Evolutionary conservation across 768 basidiomycete genomes (phyloP).

Genomic region (Exsudoporus frostii): DNA sequence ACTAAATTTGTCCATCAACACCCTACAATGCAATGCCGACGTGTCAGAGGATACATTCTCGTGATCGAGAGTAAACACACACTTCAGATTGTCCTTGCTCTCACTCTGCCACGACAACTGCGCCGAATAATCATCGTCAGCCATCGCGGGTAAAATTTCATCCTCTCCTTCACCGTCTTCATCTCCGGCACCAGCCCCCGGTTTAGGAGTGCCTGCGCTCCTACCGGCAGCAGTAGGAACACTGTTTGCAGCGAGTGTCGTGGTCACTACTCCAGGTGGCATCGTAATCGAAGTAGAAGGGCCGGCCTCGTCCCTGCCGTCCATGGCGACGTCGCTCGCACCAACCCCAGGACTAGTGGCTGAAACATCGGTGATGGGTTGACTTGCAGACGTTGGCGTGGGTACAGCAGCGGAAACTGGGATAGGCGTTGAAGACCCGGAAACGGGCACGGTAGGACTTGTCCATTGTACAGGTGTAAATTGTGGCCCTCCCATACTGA

Average conservation of each 20-base stretch:
- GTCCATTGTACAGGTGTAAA: slow-evolving; percentile 43
- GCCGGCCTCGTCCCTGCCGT: slow-evolving; percentile 21
- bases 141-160: slow-evolving; percentile 79
- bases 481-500: background rate
- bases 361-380: slow-evolving; percentile 6
- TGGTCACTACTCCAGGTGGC: background rate
- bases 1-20: slow-evolving; percentile 86
- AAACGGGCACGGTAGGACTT: slow-evolving; percentile 13
- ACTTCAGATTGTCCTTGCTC: slow-evolving; percentile 87
- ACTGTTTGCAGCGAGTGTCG: background rate
- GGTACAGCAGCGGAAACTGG: slow-evolving; percentile 5
- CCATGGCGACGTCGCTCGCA: slow-evolving; percentile 5
- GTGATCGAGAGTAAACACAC: slow-evolving; percentile 14
- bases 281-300: slow-evolving; percentile 9
- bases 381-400: background rate
- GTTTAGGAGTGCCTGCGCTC: slow-evolving; percentile 8
- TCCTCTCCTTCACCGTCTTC: slow-evolving; percentile 75
- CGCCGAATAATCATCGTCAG: slow-evolving; percentile 84
- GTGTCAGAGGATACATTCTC: background rate
- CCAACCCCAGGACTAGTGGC: slow-evolving; percentile 1
- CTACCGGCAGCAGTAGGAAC: background rate
- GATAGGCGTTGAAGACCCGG: slow-evolving; percentile 11
- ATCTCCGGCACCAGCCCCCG: slow-evolving; percentile 19
- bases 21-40: slow-evolving; percentile 40
- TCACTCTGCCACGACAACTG: slow-evolving; percentile 83